Conservation (phyloP, 2,329 filamentous ascomycete species). For the Diaporthe vaccinii region DNA sequence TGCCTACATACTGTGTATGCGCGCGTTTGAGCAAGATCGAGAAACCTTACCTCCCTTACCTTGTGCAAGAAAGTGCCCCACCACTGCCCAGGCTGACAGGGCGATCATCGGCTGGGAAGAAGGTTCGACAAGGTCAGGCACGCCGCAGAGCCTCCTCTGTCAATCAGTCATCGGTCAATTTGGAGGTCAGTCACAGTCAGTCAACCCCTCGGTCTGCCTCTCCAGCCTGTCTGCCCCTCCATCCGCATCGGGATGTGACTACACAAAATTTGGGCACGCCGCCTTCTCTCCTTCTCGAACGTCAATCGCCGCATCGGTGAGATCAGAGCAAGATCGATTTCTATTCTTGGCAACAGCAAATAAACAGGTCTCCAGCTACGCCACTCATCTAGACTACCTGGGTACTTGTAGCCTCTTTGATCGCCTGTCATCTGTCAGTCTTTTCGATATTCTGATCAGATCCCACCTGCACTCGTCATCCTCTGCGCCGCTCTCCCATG, state of each 20-base stretch:
- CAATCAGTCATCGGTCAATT: background rate
- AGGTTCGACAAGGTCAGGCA: conserved; percentile 16
- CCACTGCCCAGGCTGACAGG: conserved; percentile 8
- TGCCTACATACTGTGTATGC: background rate
- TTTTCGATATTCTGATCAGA: background rate
- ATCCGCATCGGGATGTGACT: background rate
- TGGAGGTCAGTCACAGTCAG: background rate
- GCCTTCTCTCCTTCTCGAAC: background rate
- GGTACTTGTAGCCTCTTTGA: background rate
- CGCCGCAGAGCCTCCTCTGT: conserved; percentile 12
- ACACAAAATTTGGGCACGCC: background rate
- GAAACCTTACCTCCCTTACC: background rate
- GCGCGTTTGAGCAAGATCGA: background rate
- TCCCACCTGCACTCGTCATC: conserved; percentile 4
- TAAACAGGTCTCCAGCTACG: no score
- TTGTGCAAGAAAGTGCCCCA: background rate
- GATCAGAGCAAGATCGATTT: conserved; percentile 25
- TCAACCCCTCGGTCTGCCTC: background rate
- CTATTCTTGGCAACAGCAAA: conserved; percentile 23
- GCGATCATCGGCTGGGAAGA: conserved; percentile 12
- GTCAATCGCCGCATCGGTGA: conserved; percentile 18
- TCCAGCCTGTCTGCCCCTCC: conserved; percentile 15
- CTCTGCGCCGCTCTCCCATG: background rate
- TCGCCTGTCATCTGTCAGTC: background rate
- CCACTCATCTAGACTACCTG: background rate